These are phyloP conservation scores for Fonsecaea multimorphosa DNA, from an alignment of 2,329 filamentous ascomycete genomes.

Conservation along the genomic window DNA sequence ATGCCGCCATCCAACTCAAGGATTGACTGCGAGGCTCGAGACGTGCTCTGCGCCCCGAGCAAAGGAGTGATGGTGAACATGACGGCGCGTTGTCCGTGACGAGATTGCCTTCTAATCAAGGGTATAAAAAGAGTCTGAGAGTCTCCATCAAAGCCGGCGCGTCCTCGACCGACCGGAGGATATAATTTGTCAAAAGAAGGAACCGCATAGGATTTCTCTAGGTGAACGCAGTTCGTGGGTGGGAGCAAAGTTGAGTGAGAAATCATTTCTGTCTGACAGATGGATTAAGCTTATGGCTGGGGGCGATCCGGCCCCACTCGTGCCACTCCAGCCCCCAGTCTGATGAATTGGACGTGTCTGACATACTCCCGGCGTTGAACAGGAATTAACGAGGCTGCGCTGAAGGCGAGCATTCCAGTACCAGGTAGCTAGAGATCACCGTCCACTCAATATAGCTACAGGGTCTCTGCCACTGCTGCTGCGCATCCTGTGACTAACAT, in stretches of 20 bases:
- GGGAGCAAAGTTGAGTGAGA: not conserved
- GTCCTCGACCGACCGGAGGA: constrained; percentile 1
- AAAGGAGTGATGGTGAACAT: constrained; percentile 98
- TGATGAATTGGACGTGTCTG: not conserved
- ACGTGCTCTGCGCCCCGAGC: constrained; percentile 81
- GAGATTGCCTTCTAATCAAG: not conserved
- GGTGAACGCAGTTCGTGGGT: not conserved
- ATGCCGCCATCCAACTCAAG: constrained; percentile 95
- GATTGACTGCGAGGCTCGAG: constrained; percentile 88
- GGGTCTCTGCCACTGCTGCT: not conserved
- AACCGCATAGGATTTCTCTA: not conserved
- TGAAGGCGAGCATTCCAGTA: not conserved
- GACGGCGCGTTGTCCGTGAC: constrained; percentile 8
- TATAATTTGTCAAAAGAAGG: not conserved
- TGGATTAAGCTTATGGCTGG: not conserved
- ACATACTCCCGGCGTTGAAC: not conserved
- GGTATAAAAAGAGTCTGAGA: not conserved
- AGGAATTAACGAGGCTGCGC: not conserved
- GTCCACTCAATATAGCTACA: not conserved
- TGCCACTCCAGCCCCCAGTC: not conserved
- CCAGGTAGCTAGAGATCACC: not conserved
- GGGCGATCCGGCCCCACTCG: not conserved
- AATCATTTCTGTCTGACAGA: not conserved
- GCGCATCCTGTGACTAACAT: not conserved
- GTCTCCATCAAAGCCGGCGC: constrained; percentile 18